phyloP scores from a whole-genome alignment of 1,139 yeast genomes.

The Pichia sp. region DNA sequence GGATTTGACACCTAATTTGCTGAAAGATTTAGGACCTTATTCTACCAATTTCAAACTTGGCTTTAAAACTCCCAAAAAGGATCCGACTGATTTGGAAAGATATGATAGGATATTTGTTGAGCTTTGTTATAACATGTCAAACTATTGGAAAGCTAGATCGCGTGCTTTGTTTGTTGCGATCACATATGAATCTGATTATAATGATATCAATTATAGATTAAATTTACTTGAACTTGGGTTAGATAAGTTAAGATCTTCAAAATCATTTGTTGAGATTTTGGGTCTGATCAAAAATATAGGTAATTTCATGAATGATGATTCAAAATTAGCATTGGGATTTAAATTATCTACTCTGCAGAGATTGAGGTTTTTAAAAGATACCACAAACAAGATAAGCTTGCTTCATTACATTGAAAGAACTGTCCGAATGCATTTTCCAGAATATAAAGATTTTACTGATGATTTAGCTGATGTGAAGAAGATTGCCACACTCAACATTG shows the following conservation, averaged over 20 bases:
- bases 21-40: conserved; percentile 64
- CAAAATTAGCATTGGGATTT: conserved; percentile 81
- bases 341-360: conserved; percentile 76
- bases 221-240: conserved; percentile 64
- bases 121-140: conserved; percentile 67
- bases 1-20: conserved; percentile 57
- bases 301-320: conserved; percentile 83
- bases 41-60: conserved; percentile 35
- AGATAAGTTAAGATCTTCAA: conserved; percentile 53
- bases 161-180: conserved; percentile 62
- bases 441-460: conserved; percentile 66
- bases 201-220: conserved; percentile 59
- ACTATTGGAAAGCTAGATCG: conserved; percentile 86
- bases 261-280: conserved; percentile 59
- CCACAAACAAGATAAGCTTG: conserved; percentile 70
- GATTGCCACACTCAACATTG: conserved; percentile 66
- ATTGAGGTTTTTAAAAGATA: conserved; percentile 79
- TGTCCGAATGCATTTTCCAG: conserved; percentile 72
- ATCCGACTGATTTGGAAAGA: conserved; percentile 62
- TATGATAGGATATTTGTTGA: conserved; percentile 78
- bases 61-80: conserved; percentile 41
- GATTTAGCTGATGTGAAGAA: conserved; percentile 61
- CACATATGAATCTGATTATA: conserved; percentile 69
- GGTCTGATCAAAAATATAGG: conserved; percentile 81
- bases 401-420: conserved; percentile 82